phyloP scores from a whole-genome alignment of 2,329 filamentous ascomycete species.

The Alternaria sp. region DNA sequence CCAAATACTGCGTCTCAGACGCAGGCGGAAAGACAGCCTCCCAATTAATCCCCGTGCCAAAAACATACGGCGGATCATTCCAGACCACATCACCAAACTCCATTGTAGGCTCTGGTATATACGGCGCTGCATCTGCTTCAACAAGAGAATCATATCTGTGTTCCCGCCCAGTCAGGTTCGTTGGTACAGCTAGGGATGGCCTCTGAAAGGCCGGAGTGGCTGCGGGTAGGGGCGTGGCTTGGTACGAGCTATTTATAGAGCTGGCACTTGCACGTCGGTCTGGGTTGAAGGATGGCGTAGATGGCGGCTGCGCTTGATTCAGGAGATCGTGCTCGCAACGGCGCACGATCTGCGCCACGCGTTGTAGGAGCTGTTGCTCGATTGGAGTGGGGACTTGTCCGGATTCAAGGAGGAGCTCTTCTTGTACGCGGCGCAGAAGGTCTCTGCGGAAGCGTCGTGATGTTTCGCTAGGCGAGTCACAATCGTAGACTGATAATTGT shows the following conservation, averaged over 20 bases:
- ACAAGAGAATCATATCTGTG: background rate
- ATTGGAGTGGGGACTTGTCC: conserved; percentile 25
- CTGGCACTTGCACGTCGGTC: conserved; percentile 1
- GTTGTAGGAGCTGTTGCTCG: conserved; percentile 36
- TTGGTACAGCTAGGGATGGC: background rate
- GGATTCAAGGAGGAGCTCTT: conserved; percentile 37
- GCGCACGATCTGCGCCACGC: conserved; percentile 37
- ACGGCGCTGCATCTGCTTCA: background rate
- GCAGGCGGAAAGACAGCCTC: conserved; percentile 23
- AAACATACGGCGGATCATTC: conserved; percentile 13
- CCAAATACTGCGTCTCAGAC: conserved; percentile 1
- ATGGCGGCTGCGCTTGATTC: conserved; percentile 8
- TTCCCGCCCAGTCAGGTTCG: background rate
- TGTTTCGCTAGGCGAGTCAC: conserved; percentile 32
- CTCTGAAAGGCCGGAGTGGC: background rate
- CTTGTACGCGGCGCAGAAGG: conserved; percentile 42
- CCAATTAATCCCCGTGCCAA: conserved; percentile 31
- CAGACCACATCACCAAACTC: conserved; percentile 2
- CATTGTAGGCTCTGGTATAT: conserved; percentile 4
- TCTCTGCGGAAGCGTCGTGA: conserved; percentile 42
- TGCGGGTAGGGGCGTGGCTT: background rate
- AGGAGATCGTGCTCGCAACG: conserved; percentile 36
- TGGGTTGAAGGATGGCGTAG: background rate
- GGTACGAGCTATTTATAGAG: conserved; percentile 8
- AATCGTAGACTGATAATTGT: conserved; percentile 42